Evolutionary conservation across 805 yeast genomes (phyloP).

Genomic region (Schwanniomyces sp.): DNA sequence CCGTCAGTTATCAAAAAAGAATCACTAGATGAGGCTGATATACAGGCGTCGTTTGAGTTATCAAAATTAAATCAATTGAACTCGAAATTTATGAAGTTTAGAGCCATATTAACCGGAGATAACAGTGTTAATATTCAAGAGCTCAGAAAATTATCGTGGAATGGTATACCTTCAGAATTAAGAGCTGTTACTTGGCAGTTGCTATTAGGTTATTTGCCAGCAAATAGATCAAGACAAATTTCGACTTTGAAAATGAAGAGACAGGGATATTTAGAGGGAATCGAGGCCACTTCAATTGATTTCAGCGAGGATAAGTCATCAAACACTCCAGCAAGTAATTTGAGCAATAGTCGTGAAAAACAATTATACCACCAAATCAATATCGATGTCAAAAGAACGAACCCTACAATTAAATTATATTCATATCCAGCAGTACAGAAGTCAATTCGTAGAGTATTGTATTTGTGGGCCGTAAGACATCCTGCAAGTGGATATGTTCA

Average conservation of each 20-base stretch:
- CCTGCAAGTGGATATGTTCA: slow-evolving; percentile 98
- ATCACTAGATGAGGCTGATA: slow-evolving; percentile 43
- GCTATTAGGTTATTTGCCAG: slow-evolving; percentile 84
- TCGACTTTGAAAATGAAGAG: slow-evolving; percentile 75
- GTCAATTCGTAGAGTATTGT: slow-evolving; percentile 76
- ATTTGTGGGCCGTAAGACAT: slow-evolving; percentile 94
- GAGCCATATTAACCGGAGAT: slow-evolving; percentile 52
- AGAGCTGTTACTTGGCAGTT: slow-evolving; percentile 89
- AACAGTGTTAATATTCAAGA: slow-evolving; percentile 64
- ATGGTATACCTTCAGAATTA: slow-evolving; percentile 82
- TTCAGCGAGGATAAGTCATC: slow-evolving; percentile 26
- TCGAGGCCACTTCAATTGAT: slow-evolving; percentile 57
- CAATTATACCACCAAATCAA: slow-evolving; percentile 93
- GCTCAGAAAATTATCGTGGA: slow-evolving; percentile 83
- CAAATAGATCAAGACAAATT: slow-evolving; percentile 74
- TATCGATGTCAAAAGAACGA: slow-evolving; percentile 93
- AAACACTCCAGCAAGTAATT: slow-evolving; percentile 19
- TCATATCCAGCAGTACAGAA: slow-evolving; percentile 68
- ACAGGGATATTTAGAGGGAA: slow-evolving; percentile 78
- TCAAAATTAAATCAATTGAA: slow-evolving; percentile 59
- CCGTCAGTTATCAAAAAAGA: slow-evolving; percentile 17
- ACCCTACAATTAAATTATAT: slow-evolving; percentile 79
- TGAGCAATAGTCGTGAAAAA: slow-evolving; percentile 42
- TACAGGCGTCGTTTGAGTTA: slow-evolving; percentile 44
- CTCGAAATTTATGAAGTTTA: slow-evolving; percentile 66